These are phyloP conservation scores for Monosporascus sp. DNA, from an alignment of 2,329 filamentous ascomycete genomes.

Conservation along the genomic window DNA sequence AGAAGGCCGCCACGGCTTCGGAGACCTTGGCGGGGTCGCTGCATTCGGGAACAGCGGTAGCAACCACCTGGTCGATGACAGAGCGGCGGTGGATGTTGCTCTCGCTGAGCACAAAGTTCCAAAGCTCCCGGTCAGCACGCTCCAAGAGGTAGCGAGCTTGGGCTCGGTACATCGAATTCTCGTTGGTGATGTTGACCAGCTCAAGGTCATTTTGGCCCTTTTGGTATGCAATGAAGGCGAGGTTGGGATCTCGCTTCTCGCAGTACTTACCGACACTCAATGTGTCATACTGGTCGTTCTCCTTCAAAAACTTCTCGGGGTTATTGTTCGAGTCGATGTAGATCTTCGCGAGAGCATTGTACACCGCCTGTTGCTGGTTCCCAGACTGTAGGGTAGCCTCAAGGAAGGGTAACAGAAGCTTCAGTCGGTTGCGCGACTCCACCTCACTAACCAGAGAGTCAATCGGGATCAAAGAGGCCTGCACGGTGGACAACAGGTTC, in stretches of 20 bases:
- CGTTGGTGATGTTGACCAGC: constrained; percentile 95
- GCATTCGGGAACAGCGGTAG: constrained; percentile 88
- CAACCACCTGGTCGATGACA: constrained; percentile 91
- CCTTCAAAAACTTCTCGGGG: constrained; percentile 93
- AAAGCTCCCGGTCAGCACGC: constrained; percentile 82
- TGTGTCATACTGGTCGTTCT: constrained; percentile 95
- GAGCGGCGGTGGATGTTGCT: constrained; percentile 95
- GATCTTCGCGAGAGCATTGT: constrained; percentile 96
- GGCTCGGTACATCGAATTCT: constrained; percentile 99
- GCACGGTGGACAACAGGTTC: constrained; percentile 77
- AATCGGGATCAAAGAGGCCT: constrained; percentile 80
- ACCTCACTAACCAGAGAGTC: constrained; percentile 92
- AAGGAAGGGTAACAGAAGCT: constrained; percentile 91
- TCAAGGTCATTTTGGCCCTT: constrained; percentile 98
- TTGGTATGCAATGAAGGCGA: constrained; percentile 89
- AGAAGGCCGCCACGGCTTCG: constrained; percentile 87
- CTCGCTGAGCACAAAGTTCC: constrained; percentile 88
- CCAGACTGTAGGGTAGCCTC: constrained; percentile 84
- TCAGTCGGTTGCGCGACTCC: constrained; percentile 91
- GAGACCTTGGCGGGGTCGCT: constrained; percentile 93
- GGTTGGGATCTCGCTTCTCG: constrained; percentile 94
- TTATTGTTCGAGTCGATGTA: constrained; percentile 99
- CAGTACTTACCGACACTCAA: constrained; percentile 94
- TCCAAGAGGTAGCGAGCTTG: constrained; percentile 93
- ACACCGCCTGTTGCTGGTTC: constrained; percentile 94